phyloP scores from a whole-genome alignment of 2,329 filamentous ascomycete species.

The Alternaria panax region DNA sequence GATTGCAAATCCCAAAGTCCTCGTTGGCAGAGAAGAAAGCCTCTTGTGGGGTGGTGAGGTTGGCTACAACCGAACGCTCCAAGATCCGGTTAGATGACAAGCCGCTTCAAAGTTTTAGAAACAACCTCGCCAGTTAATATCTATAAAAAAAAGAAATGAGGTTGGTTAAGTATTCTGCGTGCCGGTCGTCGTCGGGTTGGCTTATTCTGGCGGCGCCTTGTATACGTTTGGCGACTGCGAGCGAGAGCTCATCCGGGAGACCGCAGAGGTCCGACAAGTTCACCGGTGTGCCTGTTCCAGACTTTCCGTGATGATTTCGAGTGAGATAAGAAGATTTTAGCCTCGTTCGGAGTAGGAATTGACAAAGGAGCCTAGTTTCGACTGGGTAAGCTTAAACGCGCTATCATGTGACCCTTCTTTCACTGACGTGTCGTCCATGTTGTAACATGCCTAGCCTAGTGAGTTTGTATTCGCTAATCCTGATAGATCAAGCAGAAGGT shows the following conservation, averaged over 20 bases:
- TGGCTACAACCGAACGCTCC: not conserved
- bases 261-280: not conserved
- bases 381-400: not conserved
- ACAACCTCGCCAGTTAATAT: too few species aligned
- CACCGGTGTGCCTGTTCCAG: not conserved
- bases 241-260: not conserved
- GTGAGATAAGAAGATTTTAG: not conserved
- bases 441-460: too few species aligned
- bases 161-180: too few species aligned
- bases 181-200: too few species aligned
- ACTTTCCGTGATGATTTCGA: not conserved
- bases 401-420: not conserved
- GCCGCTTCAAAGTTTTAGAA: not conserved
- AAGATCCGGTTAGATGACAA: not conserved
- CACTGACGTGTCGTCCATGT: not conserved
- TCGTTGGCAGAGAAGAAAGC: not conserved
- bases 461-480: too few species aligned
- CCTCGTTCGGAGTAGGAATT: not conserved
- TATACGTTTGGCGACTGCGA: not conserved
- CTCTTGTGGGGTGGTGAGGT: not conserved
- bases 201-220: not conserved
- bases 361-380: not conserved
- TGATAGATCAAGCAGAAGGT: too few species aligned
- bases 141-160: too few species aligned
- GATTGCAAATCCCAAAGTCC: not conserved